Evolutionary conservation across 1,139 yeast genomes (phyloP), one percentile per base, ranked within the genome.

Genomic region (Blastobotrys buckinghamii): DNA sequence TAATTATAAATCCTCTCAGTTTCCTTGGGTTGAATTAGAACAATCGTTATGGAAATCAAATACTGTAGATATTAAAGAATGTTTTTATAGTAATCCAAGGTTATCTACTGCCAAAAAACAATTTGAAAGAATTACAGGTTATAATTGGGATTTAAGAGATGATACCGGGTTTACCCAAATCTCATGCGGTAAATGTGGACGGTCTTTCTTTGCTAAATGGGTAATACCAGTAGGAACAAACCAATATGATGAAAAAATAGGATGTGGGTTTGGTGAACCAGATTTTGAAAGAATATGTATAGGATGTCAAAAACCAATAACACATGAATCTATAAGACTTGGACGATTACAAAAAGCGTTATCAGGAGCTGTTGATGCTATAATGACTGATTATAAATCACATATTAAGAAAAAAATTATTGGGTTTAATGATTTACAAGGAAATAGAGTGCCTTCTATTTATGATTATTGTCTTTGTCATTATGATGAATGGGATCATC

Each of bases 21-120:
- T 44, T 29, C 47, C 47, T 6, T 44, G 47, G 47, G 47, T 36
- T 9, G 57, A 60, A 15, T 66, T 70, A 34, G 61, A 61, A 22
- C 53, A 59, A 39, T 46, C 51, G 3, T 56, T 62, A 4, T 63
- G 59, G 12, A 8, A 9, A 9, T n/a, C 15, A 5, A 42, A 39
- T 15, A 27, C n/a, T 7, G 33, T 13, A 6, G 38, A 19, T 43
- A 52, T 41, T 10, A 68, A 61, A 51, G 44, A 48, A 22, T 22
- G 24, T 22, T 7, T 22, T 22, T 22, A 22, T 22, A 22, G 24
- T 22, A 7, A 22, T 22, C 1, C 67, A 62, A 1, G 60, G 33
- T n/a, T n/a, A 19, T 3, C 9, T 7, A 16, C 13, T 22, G 4
- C 42, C 6, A 10, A 19, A 15, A 22, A 15, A 9, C 2, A 5